These are phyloP conservation scores for Linnemannia exigua DNA, from an alignment of 192 early-diverging fungal species.

Conservation along the genomic window DNA sequence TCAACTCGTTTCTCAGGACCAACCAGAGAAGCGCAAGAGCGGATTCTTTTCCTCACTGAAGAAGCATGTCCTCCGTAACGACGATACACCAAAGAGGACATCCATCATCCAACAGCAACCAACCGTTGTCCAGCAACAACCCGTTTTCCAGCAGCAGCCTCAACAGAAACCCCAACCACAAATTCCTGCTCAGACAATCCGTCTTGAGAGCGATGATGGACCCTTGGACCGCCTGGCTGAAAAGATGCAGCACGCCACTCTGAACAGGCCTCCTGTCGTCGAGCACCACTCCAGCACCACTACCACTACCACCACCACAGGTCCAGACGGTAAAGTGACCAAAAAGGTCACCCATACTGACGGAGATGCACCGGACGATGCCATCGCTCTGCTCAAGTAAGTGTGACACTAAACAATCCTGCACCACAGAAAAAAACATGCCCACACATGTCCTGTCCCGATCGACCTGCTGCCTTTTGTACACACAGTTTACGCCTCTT, in stretches of 20 bases:
- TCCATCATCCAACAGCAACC: conserved; percentile 9
- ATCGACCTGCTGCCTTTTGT: neutral
- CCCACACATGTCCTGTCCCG: neutral
- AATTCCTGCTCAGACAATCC: conserved; percentile 16
- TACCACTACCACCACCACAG: conserved; percentile 13
- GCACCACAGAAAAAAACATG: neutral
- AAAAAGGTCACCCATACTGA: conserved; percentile 10
- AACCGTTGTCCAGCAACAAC: conserved; percentile 4
- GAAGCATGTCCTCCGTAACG: conserved; percentile 33
- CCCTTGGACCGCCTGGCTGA: conserved; percentile 40
- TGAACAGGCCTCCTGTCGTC: conserved; percentile 27
- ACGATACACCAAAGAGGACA: conserved; percentile 16
- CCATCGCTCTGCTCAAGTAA: conserved; percentile 47
- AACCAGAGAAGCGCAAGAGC: conserved; percentile 36
- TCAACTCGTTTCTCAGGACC: neutral
- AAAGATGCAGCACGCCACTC: conserved; percentile 27
- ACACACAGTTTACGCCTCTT: neutral
- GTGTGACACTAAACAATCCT: conserved; percentile 9
- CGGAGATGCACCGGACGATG: conserved; percentile 23
- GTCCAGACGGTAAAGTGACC: conserved; percentile 21
- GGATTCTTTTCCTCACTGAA: conserved; percentile 21
- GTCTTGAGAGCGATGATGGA: conserved; percentile 25
- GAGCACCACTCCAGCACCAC: conserved; percentile 12
- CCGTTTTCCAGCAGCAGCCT: neutral
- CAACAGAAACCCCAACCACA: conserved; percentile 12